A percentile compares a stretch with the other conserved stretches of the same genome.
phyloP scores from a whole-genome alignment of 2,329 filamentous ascomycete species.

The Aspergillus pseudoviridinutans region DNA sequence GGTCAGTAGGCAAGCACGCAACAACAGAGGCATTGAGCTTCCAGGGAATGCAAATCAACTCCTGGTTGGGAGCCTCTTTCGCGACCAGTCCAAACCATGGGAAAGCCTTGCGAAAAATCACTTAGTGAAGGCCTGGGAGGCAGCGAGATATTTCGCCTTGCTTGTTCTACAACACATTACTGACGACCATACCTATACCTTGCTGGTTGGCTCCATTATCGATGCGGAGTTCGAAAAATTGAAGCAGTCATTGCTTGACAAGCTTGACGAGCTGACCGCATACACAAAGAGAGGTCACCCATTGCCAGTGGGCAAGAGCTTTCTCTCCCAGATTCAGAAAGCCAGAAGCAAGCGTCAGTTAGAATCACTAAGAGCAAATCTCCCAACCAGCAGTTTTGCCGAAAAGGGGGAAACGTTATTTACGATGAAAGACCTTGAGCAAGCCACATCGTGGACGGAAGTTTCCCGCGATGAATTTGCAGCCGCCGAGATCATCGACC shows the following conservation, averaged over 20 bases:
- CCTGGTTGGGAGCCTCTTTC: conserved; percentile 31
- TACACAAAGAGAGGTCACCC: conserved; percentile 21
- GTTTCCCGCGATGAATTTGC: conserved; percentile 29
- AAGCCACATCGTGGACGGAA: neutral
- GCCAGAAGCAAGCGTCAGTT: conserved; percentile 8
- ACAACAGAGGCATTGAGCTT: conserved; percentile 30
- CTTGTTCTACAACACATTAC: conserved; percentile 22
- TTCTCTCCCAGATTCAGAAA: conserved; percentile 9
- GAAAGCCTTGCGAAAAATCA: conserved; percentile 21
- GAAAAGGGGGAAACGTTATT: neutral
- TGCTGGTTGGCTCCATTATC: conserved; percentile 17
- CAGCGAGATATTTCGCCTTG: conserved; percentile 16
- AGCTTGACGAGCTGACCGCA: conserved; percentile 21
- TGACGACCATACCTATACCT: conserved; percentile 17
- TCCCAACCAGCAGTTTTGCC: neutral
- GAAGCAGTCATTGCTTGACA: conserved; percentile 13
- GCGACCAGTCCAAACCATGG: conserved; percentile 34
- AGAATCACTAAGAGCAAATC: neutral
- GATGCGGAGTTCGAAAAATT: conserved; percentile 20
- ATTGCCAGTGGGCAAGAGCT: conserved; percentile 15
- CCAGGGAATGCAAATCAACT: conserved; percentile 32
- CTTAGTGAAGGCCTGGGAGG: conserved; percentile 23
- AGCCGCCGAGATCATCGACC: conserved; percentile 42
- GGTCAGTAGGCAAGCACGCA: conserved; percentile 22
- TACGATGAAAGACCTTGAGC: neutral